phyloP scores from a whole-genome alignment of 345 rosid species.

The Ricinus communis region DNA sequence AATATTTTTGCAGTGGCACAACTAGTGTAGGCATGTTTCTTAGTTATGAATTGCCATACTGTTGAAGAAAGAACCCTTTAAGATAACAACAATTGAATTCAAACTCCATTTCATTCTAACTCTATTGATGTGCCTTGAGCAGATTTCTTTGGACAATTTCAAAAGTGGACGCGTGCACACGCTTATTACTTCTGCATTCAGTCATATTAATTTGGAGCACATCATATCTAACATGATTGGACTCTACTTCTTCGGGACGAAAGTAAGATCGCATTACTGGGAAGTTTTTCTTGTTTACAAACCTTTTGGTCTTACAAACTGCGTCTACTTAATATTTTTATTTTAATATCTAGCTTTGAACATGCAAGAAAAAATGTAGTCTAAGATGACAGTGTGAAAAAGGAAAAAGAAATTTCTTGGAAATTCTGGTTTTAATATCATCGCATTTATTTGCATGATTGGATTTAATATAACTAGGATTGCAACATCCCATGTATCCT shows the following conservation, averaged over 20 bases:
- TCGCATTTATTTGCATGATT: not conserved
- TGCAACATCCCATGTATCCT: not conserved
- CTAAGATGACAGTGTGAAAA: not conserved
- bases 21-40: not conserved
- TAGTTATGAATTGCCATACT: not conserved
- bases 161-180: conserved; percentile 65
- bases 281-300: conserved; percentile 16
- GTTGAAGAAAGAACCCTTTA: not conserved
- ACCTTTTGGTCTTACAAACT: conserved; percentile 1
- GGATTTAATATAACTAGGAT: not conserved
- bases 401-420: not conserved
- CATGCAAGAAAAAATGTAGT: not conserved
- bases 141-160: conserved; percentile 82
- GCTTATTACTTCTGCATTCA: conserved; percentile 78
- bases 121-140: conserved; percentile 34
- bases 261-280: conserved; percentile 44
- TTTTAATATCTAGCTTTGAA: not conserved
- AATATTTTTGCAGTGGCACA: not conserved
- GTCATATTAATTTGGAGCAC: conserved; percentile 70
- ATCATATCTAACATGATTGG: conserved; percentile 82
- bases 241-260: conserved; percentile 82
- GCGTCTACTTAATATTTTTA: conserved; percentile 8
- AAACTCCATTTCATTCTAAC: conserved; percentile 11
- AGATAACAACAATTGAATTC: not conserved
- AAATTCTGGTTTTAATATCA: not conserved